These are phyloP conservation scores for Blastobotrys chiropterorum DNA, from an alignment of 805 yeast species.

Conservation along the genomic window DNA sequence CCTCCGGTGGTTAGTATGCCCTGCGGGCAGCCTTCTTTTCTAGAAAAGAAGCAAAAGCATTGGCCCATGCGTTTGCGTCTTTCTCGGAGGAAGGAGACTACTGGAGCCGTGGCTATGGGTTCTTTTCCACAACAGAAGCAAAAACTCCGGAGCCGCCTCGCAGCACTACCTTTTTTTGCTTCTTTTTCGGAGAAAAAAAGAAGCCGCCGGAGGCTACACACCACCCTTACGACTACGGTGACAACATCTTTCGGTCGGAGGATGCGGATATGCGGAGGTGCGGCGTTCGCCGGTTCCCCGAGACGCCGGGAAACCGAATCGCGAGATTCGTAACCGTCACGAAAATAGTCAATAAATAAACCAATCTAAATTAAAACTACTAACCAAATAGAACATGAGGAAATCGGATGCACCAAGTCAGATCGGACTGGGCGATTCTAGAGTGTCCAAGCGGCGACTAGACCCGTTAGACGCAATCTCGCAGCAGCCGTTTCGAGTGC, in stretches of 20 bases:
- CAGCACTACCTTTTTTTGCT: too few species aligned
- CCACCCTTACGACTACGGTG: too few species aligned
- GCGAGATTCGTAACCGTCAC: not conserved
- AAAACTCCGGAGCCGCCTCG: too few species aligned
- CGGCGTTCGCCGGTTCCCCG: not conserved
- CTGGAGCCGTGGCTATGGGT: not conserved
- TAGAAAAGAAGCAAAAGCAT: too few species aligned
- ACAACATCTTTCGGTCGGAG: too few species aligned
- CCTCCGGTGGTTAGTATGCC: too few species aligned
- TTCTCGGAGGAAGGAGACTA: too few species aligned
- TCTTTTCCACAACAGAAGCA: not conserved
- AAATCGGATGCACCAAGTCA: not conserved
- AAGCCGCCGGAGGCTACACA: too few species aligned
- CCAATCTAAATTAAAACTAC: too few species aligned
- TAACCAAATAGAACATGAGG: not conserved
- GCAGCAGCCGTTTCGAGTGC: slow-evolving; percentile 5
- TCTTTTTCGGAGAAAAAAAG: too few species aligned
- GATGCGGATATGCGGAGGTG: not conserved
- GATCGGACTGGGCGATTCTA: not conserved
- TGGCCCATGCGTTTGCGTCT: too few species aligned
- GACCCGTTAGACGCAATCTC: not conserved
- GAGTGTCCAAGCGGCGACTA: not conserved
- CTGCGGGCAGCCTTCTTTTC: too few species aligned
- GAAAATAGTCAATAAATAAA: not conserved
- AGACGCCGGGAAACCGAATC: not conserved